Evolutionary conservation across 1,284 basidiomycete genomes (phyloP), one percentile per base, ranked within the genome.

Genomic region (Kwoniella shivajii): DNA sequence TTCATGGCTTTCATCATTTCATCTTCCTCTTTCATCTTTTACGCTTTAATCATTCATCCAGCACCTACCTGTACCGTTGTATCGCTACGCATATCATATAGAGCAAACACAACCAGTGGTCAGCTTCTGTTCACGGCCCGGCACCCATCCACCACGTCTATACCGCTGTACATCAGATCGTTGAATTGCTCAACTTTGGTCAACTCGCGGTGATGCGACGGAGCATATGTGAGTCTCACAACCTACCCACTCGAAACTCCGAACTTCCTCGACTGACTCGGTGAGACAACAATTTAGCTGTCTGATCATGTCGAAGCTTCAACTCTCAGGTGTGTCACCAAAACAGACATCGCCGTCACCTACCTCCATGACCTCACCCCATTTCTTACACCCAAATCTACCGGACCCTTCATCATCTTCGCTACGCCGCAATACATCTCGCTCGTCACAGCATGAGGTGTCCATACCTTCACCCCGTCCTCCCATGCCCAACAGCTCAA

Each of bases 401-500:
- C 42, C 42, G 14, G 47, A 49, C 24, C 47, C 38, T 14, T 54
- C 57, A 20, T 50, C 57, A 1, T 46, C 44, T 30, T 30, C 49
- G 22, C 24, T 43, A 45, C 31, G 51, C 56, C 41, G 57, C 39
- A 13, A 36, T 4, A 18, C 53, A 11, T 59, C 52, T 5, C 41
- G 39, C 18, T 30, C 52, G 10, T 51, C 57, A 11, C 41, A 42
- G 26, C 11, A n/a, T 11, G 26, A 31, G 6, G 58, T 36, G 4
- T 50, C 45, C 31, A 54, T 60, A 14, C 58, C 58, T 36, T 56
- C 54, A 10, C 54, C 58, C 26, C 48, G 53, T 22, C 48, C 58
- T 2, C 33, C 58, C 7, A 7, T 41, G 38, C 49, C 48, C 53
- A 57, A 33, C 14, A 22, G 16, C 48, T 77, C 27, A 69, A 76